phyloP scores from a whole-genome alignment of 371 early-diverging fungal species.

The Thermomucor indicae-seudaticae region DNA sequence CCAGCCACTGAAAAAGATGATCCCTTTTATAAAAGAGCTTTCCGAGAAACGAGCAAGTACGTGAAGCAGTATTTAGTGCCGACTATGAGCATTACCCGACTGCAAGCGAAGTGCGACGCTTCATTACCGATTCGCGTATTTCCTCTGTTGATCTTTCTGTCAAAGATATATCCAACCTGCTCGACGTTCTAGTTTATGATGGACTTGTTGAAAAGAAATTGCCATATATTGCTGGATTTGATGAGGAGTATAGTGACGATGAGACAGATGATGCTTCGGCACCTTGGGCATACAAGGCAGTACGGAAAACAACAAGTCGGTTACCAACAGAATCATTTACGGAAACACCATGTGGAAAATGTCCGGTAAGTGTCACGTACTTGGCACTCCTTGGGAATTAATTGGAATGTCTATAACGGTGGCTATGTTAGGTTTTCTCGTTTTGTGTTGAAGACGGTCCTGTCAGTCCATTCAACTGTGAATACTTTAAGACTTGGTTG shows the following conservation, averaged over 20 bases:
- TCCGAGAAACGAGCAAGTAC: slow-evolving; percentile 48
- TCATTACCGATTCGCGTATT: slow-evolving; percentile 68
- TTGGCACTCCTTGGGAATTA: no score
- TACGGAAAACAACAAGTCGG: slow-evolving; percentile 43
- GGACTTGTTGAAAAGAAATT: slow-evolving; percentile 74
- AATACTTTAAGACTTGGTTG: slow-evolving; percentile 77
- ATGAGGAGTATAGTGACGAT: slow-evolving; percentile 49
- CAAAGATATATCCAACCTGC: slow-evolving; percentile 74
- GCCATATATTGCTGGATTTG: slow-evolving; percentile 48
- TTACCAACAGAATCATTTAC: slow-evolving; percentile 57
- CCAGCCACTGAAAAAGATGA: no score
- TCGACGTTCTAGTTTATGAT: slow-evolving; percentile 90
- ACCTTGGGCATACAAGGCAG: slow-evolving; percentile 78
- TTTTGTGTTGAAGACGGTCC: slow-evolving; percentile 72
- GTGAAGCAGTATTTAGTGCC: slow-evolving; percentile 52
- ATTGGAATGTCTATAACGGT: no score
- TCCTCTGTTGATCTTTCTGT: slow-evolving; percentile 70
- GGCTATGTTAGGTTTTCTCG: slow-evolving; percentile 30
- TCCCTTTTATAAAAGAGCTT: slow-evolving; percentile 61
- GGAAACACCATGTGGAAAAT: slow-evolving; percentile 83
- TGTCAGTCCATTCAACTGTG: slow-evolving; percentile 71
- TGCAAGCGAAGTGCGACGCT: slow-evolving; percentile 63
- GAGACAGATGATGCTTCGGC: slow-evolving; percentile 35
- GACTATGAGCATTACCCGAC: slow-evolving; percentile 70
- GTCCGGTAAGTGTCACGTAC: slow-evolving; percentile 64